A percentile compares a stretch with the other conserved stretches of the same genome.
Conservation (phyloP, 768 basidiomycete species). For the Mycena kentingensis region DNA sequence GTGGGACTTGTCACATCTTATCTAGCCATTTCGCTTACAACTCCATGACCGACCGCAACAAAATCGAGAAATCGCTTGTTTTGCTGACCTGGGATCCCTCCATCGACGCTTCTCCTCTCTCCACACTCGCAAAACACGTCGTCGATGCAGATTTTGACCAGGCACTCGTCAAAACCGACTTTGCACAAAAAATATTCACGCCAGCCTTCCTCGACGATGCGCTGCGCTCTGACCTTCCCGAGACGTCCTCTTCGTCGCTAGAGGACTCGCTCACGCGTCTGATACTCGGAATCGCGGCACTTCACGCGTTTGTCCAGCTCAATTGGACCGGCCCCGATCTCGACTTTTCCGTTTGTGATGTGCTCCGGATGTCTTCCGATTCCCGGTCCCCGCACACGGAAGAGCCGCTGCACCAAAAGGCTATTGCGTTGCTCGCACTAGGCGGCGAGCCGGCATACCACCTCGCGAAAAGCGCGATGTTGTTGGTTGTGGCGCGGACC, state of each 20-base stretch:
- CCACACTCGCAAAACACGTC: constrained; percentile 54
- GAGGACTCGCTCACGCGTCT: constrained; percentile 49
- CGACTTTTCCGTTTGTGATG: constrained; percentile 51
- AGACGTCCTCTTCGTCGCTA: constrained; percentile 22
- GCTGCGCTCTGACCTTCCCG: constrained; percentile 41
- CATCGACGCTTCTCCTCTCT: constrained; percentile 23
- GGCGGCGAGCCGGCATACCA: constrained; percentile 97
- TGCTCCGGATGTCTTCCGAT: constrained; percentile 34
- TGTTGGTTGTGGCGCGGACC: constrained; percentile 76
- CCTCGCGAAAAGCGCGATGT: constrained; percentile 65
- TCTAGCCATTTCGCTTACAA: too few species aligned
- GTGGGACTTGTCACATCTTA: too few species aligned
- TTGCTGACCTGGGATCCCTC: neutral
- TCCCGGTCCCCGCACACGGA: constrained; percentile 44
- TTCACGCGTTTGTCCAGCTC: constrained; percentile 88
- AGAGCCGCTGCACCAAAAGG: constrained; percentile 59
- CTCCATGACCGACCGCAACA: too few species aligned
- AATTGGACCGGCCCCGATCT: constrained; percentile 98
- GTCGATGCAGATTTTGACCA: constrained; percentile 61
- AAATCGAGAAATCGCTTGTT: neutral
- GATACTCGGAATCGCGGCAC: constrained; percentile 70
- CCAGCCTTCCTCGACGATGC: constrained; percentile 27
- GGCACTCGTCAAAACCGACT: constrained; percentile 46
- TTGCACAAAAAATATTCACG: constrained; percentile 44
- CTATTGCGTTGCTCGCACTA: constrained; percentile 75